Percentiles rank a stretch among this genome's conserved stretches.
phyloP scores from a whole-genome alignment of 805 yeast species.

The Saturnispora ahearnii region DNA sequence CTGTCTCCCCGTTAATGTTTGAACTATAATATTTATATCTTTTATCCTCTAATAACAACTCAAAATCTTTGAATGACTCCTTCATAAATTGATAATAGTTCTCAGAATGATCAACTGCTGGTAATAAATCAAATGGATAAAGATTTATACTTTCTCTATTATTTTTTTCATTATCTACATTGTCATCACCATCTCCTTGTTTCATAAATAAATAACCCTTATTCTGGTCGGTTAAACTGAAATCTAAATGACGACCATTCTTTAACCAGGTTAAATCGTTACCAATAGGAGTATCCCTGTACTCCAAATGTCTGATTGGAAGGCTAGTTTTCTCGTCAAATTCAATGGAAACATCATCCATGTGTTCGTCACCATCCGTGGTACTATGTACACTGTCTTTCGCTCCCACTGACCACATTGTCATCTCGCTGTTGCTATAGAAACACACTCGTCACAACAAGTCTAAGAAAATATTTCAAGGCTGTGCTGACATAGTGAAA shows the following conservation, averaged over 20 bases:
- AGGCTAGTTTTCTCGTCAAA: slow-evolving; percentile 20
- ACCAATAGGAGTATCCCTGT: slow-evolving; percentile 26
- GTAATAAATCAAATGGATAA: slow-evolving; percentile 31
- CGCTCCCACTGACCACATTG: slow-evolving; percentile 1
- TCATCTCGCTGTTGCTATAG: background rate
- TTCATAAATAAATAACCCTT: background rate
- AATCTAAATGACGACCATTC: slow-evolving; percentile 32
- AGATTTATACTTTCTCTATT: slow-evolving; percentile 30
- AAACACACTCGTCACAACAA: background rate
- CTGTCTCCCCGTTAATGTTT: slow-evolving; percentile 11
- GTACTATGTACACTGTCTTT: background rate
- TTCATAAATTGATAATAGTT: slow-evolving; percentile 41
- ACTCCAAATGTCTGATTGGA: slow-evolving; percentile 27
- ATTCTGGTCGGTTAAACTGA: slow-evolving; percentile 17
- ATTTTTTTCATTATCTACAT: slow-evolving; percentile 11
- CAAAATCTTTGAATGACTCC: slow-evolving; percentile 43
- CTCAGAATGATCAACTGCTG: slow-evolving; percentile 32
- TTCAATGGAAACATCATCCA: slow-evolving; percentile 11
- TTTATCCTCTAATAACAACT: slow-evolving; percentile 37
- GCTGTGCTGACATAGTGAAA: background rate
- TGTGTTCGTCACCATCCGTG: background rate
- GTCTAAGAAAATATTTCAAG: background rate
- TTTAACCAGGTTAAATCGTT: slow-evolving; percentile 26
- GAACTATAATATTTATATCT: slow-evolving; percentile 28
- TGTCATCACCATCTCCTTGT: background rate